phyloP scores from a whole-genome alignment of 805 yeast species.

The Starmera dryadoides region DNA sequence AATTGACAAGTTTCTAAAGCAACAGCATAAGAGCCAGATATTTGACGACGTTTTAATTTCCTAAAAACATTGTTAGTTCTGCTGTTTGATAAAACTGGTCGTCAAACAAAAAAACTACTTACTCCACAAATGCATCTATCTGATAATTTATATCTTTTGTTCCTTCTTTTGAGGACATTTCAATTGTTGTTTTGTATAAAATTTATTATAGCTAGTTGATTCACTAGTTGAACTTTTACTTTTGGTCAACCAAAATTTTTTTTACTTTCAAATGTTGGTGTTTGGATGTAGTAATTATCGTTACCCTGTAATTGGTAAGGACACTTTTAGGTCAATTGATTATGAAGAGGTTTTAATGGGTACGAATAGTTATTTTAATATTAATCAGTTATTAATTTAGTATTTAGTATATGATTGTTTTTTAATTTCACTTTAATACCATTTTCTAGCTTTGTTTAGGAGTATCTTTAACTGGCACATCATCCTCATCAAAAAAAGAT shows the following conservation, averaged over 20 bases:
- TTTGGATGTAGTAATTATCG: no score
- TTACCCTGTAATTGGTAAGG: no score
- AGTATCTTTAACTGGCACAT: background rate
- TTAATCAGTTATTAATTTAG: no score
- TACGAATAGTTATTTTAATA: no score
- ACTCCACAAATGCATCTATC: slow-evolving; percentile 36
- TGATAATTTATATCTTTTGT: slow-evolving; percentile 30
- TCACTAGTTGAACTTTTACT: background rate
- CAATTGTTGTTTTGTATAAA: background rate
- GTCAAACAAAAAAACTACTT: slow-evolving; percentile 7
- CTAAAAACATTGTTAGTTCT: slow-evolving; percentile 6
- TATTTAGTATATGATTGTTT: no score
- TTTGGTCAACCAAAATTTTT: no score
- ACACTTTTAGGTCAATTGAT: no score
- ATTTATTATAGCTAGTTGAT: no score
- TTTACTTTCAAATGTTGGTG: no score
- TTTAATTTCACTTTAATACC: no score
- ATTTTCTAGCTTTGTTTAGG: background rate
- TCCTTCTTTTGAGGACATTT: slow-evolving; percentile 11
- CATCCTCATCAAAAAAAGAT: slow-evolving; percentile 1
- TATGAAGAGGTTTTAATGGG: no score
- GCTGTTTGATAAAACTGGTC: no score
- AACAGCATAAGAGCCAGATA: slow-evolving; percentile 70
- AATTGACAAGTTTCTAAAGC: slow-evolving; percentile 86
- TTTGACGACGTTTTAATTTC: slow-evolving; percentile 76